Conservation (phyloP, 75 land plant species). For the Gnetum montanum region DNA sequence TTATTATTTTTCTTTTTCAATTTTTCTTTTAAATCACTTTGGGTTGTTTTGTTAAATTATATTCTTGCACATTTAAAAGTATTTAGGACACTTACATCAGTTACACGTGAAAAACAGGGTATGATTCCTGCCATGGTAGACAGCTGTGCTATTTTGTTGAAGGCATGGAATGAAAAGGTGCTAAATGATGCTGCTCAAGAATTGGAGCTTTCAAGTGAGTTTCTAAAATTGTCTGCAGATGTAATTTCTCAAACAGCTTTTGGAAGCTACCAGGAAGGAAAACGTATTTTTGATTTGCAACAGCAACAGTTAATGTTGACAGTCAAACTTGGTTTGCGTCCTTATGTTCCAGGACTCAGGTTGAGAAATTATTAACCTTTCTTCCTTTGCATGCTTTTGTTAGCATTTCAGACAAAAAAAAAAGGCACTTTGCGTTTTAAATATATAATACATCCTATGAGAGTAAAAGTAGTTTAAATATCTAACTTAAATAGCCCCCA, state of each 20-base stretch:
- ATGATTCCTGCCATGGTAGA: conserved; percentile 20
- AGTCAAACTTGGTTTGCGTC: conserved; percentile 2
- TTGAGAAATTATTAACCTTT: conserved; percentile 6
- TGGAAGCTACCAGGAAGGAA: conserved; percentile 46
- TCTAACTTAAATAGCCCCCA: background rate
- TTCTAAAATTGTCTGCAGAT: conserved; percentile 33
- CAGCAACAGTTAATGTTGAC: conserved; percentile 8
- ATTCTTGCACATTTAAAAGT: too few species aligned
- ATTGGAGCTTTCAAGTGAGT: conserved; percentile 28
- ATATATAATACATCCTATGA: background rate
- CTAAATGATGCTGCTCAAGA: conserved; percentile 3
- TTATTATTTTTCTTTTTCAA: too few species aligned
- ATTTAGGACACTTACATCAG: too few species aligned
- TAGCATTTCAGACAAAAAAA: background rate
- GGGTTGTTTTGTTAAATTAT: too few species aligned
- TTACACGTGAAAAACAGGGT: too few species aligned
- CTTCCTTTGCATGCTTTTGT: too few species aligned
- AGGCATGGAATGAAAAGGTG: conserved; percentile 13
- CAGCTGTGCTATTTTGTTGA: conserved; percentile 11
- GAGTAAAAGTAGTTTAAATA: background rate
- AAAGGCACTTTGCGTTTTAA: background rate
- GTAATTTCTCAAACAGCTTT: conserved; percentile 48
- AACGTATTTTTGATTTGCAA: conserved; percentile 26
- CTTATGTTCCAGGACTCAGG: conserved; percentile 47
- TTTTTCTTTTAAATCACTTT: too few species aligned